These are phyloP conservation scores for Nannizziopsis barbatae DNA, from an alignment of 2,329 filamentous ascomycete genomes.

Conservation along the genomic window DNA sequence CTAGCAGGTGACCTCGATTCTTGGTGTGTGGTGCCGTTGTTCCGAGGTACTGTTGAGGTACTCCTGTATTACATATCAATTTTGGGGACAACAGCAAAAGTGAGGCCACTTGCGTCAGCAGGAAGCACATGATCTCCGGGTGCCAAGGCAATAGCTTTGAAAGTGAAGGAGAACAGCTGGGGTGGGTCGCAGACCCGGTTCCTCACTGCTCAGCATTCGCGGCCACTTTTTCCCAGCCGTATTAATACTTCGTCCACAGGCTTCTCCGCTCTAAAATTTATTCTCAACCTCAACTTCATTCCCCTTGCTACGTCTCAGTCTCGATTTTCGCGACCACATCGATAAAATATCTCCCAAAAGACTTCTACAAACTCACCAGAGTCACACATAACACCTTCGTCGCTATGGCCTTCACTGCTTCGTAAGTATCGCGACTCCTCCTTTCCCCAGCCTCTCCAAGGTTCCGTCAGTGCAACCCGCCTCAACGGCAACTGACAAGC, in stretches of 20 bases:
- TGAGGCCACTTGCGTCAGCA: neutral
- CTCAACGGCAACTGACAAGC: neutral
- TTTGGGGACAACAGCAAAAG: neutral
- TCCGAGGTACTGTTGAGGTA: neutral
- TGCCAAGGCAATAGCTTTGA: conserved; percentile 3
- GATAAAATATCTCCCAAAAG: neutral
- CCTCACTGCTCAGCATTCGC: too few relatives aligned
- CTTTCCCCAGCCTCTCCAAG: conserved; percentile 6
- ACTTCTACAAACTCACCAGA: neutral
- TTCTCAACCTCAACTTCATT: neutral
- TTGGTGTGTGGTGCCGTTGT: too few relatives aligned
- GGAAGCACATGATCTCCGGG: neutral
- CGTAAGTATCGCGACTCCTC: conserved; percentile 29
- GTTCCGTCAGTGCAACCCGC: neutral
- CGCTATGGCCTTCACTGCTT: conserved; percentile 43
- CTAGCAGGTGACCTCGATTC: too few relatives aligned
- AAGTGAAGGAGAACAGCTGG: neutral
- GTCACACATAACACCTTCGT: conserved; percentile 1
- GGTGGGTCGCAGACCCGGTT: neutral
- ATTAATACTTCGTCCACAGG: conserved; percentile 8
- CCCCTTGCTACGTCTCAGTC: neutral
- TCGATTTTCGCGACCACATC: neutral
- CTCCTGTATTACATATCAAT: neutral
- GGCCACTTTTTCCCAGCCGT: neutral
- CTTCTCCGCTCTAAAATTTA: neutral